These are phyloP conservation scores for Ogataea sp. DNA, from an alignment of 805 yeast genomes.

Conservation along the genomic window DNA sequence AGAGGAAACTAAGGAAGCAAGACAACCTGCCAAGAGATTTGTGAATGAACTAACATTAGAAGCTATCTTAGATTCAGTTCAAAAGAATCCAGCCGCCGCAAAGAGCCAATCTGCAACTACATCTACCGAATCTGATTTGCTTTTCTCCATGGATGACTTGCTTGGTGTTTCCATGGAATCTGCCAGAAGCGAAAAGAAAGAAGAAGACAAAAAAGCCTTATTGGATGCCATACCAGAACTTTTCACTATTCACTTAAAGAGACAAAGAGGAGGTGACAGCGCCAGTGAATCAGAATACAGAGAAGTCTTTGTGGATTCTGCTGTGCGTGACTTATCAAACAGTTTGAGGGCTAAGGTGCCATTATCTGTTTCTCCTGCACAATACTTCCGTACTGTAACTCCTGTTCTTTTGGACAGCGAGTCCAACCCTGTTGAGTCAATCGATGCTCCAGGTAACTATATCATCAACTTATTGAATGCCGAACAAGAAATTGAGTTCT, in stretches of 20 bases:
- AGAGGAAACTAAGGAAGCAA: too few relatives aligned
- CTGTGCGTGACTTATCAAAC: too few relatives aligned
- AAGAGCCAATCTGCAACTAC: too few relatives aligned
- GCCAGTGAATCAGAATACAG: conserved; percentile 13
- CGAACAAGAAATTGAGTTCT: not conserved
- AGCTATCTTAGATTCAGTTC: too few relatives aligned
- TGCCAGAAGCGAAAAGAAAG: not conserved
- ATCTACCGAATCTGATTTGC: too few relatives aligned
- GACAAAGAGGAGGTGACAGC: too few relatives aligned
- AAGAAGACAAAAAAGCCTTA: not conserved
- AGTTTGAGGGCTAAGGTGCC: too few relatives aligned
- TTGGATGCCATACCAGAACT: conserved; percentile 3
- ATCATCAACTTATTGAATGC: not conserved
- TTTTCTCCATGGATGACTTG: conserved; percentile 3
- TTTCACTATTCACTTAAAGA: too few relatives aligned
- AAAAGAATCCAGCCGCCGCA: too few relatives aligned
- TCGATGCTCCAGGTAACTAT: conserved; percentile 16
- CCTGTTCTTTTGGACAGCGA: conserved; percentile 1
- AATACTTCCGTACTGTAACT: not conserved
- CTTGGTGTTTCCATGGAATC: conserved; percentile 16
- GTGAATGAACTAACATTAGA: too few relatives aligned
- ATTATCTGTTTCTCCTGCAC: too few relatives aligned
- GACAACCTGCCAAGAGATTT: too few relatives aligned
- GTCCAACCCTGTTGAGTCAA: conserved; percentile 7
- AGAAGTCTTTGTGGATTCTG: conserved; percentile 7